Percentiles rank a stretch among this genome's conserved stretches.
These are phyloP conservation scores for Podaxis sp. DNA, from an alignment of 768 basidiomycete genomes.

Conservation along the genomic window DNA sequence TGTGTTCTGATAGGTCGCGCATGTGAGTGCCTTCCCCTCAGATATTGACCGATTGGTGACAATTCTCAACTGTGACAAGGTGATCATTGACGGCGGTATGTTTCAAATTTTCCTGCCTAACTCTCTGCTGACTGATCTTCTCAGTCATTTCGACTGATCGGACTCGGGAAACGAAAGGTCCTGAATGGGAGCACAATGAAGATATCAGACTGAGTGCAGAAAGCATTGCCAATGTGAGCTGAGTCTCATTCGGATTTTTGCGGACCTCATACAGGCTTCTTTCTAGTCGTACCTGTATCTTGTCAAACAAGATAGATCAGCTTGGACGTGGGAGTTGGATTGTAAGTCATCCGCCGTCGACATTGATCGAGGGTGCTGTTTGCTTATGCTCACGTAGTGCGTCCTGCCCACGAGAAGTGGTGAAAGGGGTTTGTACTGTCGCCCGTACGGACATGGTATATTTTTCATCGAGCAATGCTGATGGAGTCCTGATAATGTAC, in stretches of 20 bases:
- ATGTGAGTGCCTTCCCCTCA: slow-evolving; percentile 3
- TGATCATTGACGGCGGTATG: slow-evolving; percentile 66
- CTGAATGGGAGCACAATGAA: slow-evolving; percentile 42
- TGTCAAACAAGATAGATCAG: slow-evolving; percentile 64
- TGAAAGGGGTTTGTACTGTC: slow-evolving; percentile 18
- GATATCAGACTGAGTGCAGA: slow-evolving; percentile 56
- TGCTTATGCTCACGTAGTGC: slow-evolving; percentile 26
- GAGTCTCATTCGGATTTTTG: not conserved
- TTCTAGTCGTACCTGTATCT: slow-evolving; percentile 64
- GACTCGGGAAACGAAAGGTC: slow-evolving; percentile 17
- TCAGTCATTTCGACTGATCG: not conserved
- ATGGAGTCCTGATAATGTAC: not conserved
- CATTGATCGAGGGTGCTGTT: not conserved
- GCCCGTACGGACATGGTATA: no score
- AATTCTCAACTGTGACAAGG: slow-evolving; percentile 30
- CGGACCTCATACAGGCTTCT: not conserved
- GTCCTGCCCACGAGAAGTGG: slow-evolving; percentile 48
- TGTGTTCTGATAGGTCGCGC: not conserved
- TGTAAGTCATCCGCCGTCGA: slow-evolving; percentile 39
- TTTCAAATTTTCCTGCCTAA: not conserved
- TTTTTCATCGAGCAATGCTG: no score
- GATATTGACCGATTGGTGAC: not conserved
- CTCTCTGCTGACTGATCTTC: slow-evolving; percentile 26
- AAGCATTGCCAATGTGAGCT: slow-evolving; percentile 64
- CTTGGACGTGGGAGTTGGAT: slow-evolving; percentile 81